These are phyloP conservation scores for Diaporthe sp. DNA, from an alignment of 2,329 filamentous ascomycete species.

Conservation along the genomic window DNA sequence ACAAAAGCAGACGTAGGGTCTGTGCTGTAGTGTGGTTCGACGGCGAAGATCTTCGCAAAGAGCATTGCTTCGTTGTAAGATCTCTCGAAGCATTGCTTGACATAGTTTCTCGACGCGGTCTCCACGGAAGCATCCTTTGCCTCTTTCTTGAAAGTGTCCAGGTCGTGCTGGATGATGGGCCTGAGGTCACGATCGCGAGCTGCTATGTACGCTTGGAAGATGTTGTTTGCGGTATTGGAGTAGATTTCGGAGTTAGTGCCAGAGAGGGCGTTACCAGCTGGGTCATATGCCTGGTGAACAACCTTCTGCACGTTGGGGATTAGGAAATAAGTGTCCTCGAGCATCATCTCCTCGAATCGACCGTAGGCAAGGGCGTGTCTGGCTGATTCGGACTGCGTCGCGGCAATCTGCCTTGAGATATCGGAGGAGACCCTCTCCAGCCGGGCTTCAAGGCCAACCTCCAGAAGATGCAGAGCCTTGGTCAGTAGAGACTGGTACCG, in stretches of 20 bases:
- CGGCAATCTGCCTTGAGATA: slow-evolving; percentile 65
- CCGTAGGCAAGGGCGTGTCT: slow-evolving; percentile 71
- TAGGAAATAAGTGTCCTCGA: slow-evolving; percentile 65
- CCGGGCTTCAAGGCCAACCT: slow-evolving; percentile 66
- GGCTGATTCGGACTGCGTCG: slow-evolving; percentile 70
- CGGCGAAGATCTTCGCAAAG: slow-evolving; percentile 67
- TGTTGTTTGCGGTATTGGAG: slow-evolving; percentile 64
- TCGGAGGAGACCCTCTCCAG: slow-evolving; percentile 67
- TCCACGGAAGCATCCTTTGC: slow-evolving; percentile 63
- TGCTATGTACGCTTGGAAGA: slow-evolving; percentile 66
- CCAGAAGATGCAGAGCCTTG: slow-evolving; percentile 72
- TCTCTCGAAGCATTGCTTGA: slow-evolving; percentile 72
- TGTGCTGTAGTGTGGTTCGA: slow-evolving; percentile 66
- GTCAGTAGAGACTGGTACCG: slow-evolving; percentile 86
- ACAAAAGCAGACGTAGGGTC: slow-evolving; percentile 64
- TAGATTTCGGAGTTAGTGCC: slow-evolving; percentile 65
- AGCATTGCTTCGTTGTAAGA: slow-evolving; percentile 67
- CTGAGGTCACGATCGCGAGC: slow-evolving; percentile 67
- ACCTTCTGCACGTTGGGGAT: slow-evolving; percentile 68
- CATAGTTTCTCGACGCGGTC: slow-evolving; percentile 67
- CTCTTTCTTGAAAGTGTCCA: slow-evolving; percentile 67
- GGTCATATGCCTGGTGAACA: slow-evolving; percentile 64
- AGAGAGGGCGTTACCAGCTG: slow-evolving; percentile 59
- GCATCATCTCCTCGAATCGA: slow-evolving; percentile 69
- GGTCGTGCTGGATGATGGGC: slow-evolving; percentile 64